These are phyloP conservation scores for Geotrichum carabidarum DNA, from an alignment of 1,139 yeast genomes.

Conservation along the genomic window DNA sequence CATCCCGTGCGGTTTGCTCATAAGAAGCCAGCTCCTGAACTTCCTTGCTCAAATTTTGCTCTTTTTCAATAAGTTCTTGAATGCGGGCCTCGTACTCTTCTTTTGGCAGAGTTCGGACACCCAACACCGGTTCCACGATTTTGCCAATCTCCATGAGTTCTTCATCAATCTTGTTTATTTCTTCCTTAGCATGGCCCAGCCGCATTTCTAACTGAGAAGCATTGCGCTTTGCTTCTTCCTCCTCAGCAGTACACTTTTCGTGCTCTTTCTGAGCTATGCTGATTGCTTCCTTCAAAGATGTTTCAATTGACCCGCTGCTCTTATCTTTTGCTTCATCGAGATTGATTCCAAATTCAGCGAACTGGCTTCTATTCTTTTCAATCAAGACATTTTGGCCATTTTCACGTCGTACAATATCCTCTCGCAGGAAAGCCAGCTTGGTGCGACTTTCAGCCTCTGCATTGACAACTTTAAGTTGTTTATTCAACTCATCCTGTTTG, in stretches of 20 bases:
- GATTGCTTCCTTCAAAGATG: conserved; percentile 2
- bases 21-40: conserved; percentile 4
- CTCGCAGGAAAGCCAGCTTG: conserved; percentile 44
- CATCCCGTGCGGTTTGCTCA: conserved; percentile 8
- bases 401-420: conserved; percentile 36
- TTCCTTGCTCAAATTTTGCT: conserved; percentile 1
- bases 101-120: background rate
- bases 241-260: background rate
- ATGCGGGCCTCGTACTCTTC: conserved; percentile 19
- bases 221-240: conserved; percentile 1
- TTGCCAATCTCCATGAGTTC: conserved; percentile 8
- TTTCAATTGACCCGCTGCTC: conserved; percentile 4
- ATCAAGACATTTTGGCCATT: conserved; percentile 32
- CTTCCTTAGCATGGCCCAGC: conserved; percentile 5
- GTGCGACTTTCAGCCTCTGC: conserved; percentile 58
- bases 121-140: conserved; percentile 10
- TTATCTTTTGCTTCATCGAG: conserved; percentile 23
- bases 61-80: conserved; percentile 17
- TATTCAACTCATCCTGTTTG: conserved; percentile 52
- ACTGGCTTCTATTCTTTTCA: conserved; percentile 23
- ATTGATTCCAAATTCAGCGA: conserved; percentile 24
- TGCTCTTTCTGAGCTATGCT: conserved; percentile 1
- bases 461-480: conserved; percentile 48
- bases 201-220: conserved; percentile 8
- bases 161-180: background rate